Evolutionary conservation across 352 stramenopile genomes (phyloP), one percentile per base, ranked within the genome.

Genomic region (Phytophthora tubulina): DNA sequence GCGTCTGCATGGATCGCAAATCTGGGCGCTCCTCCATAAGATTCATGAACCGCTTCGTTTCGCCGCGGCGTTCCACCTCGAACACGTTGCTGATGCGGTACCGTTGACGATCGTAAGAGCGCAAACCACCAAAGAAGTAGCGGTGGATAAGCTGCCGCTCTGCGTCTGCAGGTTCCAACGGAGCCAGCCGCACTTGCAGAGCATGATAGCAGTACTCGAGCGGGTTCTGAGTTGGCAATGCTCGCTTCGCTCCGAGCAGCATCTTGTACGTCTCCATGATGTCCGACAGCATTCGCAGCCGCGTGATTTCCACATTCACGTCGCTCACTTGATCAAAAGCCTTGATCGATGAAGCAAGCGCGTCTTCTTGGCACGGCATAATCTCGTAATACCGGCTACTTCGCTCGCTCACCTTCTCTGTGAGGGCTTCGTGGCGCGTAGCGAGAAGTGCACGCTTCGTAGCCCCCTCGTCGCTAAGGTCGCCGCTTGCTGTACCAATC

Each of bases 221-320:
- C 17, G 87, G 87, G 49, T 95, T 81, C 4, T 63, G 66, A 7
- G 48, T 69, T 30, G 42, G 15, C 15, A 66, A 31, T 13, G 69
- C 50, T 6, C 62, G 63, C 56, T 92, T 95, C 0, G 87, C 85
- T 0, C 84, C 87, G 0, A 95, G 58, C 1, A 95, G 39, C 59
- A 95, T 91, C 61, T 95, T 91, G 78, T 92, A 93, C n/a, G 82
- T 85, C 54, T 85, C 70, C 58, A 88, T 85, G 42, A 95, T 91
- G 59, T 92, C 84, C 30, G 90, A 76, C 10, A 95, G 57, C 63
- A 87, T 48, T 11, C 80, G 81, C 41, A 95, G 39, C 0, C 85
- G 82, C 15, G 76, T 87, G 42, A 95, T 90, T 61, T 95, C 87
- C 4, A 65, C 69, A 41, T 95, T 89, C 17, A 95, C 87, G 30